phyloP scores from a whole-genome alignment of 2,329 filamentous ascomycete genomes.

The Zymoseptoria pseudotritici region DNA sequence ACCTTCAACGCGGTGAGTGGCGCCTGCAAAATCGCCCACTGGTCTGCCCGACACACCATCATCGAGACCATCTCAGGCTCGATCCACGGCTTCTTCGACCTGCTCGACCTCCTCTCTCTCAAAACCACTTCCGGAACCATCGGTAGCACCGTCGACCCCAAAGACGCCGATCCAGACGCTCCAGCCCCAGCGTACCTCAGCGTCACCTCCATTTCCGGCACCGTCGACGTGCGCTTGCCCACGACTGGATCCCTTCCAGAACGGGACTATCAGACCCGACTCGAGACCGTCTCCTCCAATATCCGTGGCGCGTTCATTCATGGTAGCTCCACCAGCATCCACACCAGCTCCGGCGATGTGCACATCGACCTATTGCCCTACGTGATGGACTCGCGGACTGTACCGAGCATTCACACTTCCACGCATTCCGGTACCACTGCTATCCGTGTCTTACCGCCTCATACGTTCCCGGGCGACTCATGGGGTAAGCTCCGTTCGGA shows the following conservation, averaged over 20 bases:
- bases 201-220: slow-evolving; percentile 31
- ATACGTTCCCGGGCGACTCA: slow-evolving; percentile 18
- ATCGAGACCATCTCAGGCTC: slow-evolving; percentile 35
- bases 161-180: slow-evolving; percentile 24
- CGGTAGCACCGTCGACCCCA: slow-evolving; percentile 34
- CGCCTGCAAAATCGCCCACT: slow-evolving; percentile 25
- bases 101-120: slow-evolving; percentile 35
- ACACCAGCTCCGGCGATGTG: slow-evolving; percentile 33
- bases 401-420: slow-evolving; percentile 26
- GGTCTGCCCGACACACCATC: slow-evolving; percentile 33
- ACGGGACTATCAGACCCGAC: slow-evolving; percentile 35
- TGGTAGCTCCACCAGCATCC: slow-evolving; percentile 32
- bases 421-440: slow-evolving; percentile 31
- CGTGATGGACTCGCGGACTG: slow-evolving; percentile 14
- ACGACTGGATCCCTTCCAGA: slow-evolving; percentile 23
- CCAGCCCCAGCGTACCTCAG: slow-evolving; percentile 32
- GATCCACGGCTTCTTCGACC: slow-evolving; percentile 35
- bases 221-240: slow-evolving; percentile 31
- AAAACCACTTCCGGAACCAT: slow-evolving; percentile 36
- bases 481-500: slow-evolving; percentile 24
- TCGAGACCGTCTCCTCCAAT: slow-evolving; percentile 33
- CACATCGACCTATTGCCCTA: slow-evolving; percentile 33
- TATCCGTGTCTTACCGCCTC: slow-evolving; percentile 29
- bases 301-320: slow-evolving; percentile 36
- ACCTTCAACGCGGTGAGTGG: slow-evolving; percentile 32